Base-by-base conservation (phyloP, 345 rosid genomes). In the Trapa incisa region DNA sequence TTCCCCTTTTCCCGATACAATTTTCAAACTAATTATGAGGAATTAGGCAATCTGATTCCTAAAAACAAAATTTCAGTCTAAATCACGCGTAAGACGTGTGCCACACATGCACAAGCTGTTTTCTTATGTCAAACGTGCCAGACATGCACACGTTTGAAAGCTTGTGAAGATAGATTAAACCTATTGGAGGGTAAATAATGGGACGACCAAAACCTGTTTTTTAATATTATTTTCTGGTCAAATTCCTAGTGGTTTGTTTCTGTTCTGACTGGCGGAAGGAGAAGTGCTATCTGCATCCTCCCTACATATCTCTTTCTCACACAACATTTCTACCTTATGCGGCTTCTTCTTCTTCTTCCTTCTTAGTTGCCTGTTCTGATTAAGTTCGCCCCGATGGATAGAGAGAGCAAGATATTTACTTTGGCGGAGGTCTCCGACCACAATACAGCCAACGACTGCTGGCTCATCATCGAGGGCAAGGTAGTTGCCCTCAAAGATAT, bases 391-490 rank as follows among this genome's bases (percentile, higher is more conserved):
- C 69, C 61, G 37, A 92, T 92, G 98, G 89, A 86, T 33, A 81
- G 79, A 36, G 82, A 64, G 36, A 74, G 76, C 50, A 86, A 89
- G 78, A 70, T 84, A n/a, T 88, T 68, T 75, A 80, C 89, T 75
- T 80, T 90, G 75, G 76, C 85, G 4, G 86, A 93, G 72, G 97
- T 90, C 57, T 80, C 97, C 56, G 74, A 82, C 53, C 95, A 90
- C 86, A 87, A 78, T 78, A 67, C 7, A 72, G 57, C 70, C 60
- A 62, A 88, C 64, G 98, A 90, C 58, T 93, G 98, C 64, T 93
- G 98, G 98, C 89, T 93, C 74, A 76, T 88, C 77, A 82, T 93
- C 75, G 85, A 88, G 29, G 94, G 89, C 80, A 89, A 88, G 97
- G 98, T 93, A 29, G 35, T 12, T 42, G 36, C 36, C 36, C 35